Evolutionary conservation across 139 green algal species (phyloP), one percentile per base, ranked within the genome.

Genomic region (Micromonas pusilla): DNA sequence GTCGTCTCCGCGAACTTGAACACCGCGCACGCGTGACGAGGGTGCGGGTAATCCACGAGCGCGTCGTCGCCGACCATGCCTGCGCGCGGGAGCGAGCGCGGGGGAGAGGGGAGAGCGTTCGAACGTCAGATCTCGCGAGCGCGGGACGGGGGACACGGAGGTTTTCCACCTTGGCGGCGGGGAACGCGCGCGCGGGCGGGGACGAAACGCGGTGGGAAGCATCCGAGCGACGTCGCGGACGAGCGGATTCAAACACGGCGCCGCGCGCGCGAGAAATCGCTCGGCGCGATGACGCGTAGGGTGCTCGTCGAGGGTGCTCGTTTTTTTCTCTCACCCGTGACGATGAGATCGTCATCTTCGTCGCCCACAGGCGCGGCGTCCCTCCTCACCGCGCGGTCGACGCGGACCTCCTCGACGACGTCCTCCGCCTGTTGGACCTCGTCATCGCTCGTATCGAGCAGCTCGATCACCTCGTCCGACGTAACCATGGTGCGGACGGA

Each of bases 1-100:
- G 20, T 23, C 28, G 28, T 70, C 9, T 9, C 23, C 20, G 28
- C 63, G 6, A 70, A 70, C 63, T 70, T 70, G 63, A 39, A 34
- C 63, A 34, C 31, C n/a, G 63, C 63, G 63, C 63, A 70, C 25
- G 28, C 63, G 63, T 70, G 63, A 34, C 63, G 63, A 21, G 63
- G 63, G 63, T 70, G 63, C 1, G 63, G 28, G 63, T 34, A 39
- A 34, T 70, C 63, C 20, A 32, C 28, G 1, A 70, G 26, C 20
- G 31, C 31, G 28, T 70, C 63, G 28, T 70, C 28, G 23, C 63
- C 63, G 63, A 32, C 63, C 28, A 70, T 34, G 25, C 63, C 63
- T 70, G 63, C 32, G 26, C 63, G 63, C 6, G 5, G 63, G 63
- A 1, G 20, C 21, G 6, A 34, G 63, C 1, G 31, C 28, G 31